phyloP scores from a whole-genome alignment of 164 flowering plant species.

The Echeveria elegans region DNA sequence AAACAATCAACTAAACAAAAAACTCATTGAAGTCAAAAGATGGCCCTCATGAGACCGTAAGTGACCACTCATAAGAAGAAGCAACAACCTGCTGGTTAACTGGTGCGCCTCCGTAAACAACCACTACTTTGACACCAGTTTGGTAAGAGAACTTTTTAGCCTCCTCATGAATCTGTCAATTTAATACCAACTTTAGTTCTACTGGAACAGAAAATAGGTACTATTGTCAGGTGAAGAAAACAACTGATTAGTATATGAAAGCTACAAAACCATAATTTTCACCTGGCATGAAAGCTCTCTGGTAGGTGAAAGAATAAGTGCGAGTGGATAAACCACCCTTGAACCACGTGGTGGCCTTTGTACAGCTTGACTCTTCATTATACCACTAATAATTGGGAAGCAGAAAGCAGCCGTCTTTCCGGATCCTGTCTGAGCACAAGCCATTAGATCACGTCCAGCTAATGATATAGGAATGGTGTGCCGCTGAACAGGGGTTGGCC shows the following conservation, averaged over 20 bases:
- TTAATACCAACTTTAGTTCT: not conserved
- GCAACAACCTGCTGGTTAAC: slow-evolving; percentile 48
- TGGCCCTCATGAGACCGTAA: slow-evolving; percentile 15
- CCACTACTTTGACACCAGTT: slow-evolving; percentile 46
- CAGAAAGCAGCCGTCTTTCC: too few species aligned
- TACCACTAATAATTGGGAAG: slow-evolving; percentile 41
- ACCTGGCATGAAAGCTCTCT: slow-evolving; percentile 61
- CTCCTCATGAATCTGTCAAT: slow-evolving; percentile 26
- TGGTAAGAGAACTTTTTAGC: too few species aligned
- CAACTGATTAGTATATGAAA: too few species aligned
- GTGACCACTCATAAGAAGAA: not conserved
- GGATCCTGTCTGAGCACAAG: slow-evolving; percentile 38
- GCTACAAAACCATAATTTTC: slow-evolving; percentile 7
- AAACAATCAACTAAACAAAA: too few species aligned
- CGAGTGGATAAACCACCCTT: slow-evolving; percentile 29
- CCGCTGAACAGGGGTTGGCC: slow-evolving; percentile 59
- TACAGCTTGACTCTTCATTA: slow-evolving; percentile 17
- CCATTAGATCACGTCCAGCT: slow-evolving; percentile 62
- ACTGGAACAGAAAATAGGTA: not conserved
- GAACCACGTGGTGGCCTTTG: slow-evolving; percentile 5
- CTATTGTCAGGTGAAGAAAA: not conserved
- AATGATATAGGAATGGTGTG: slow-evolving; percentile 13
- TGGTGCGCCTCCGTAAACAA: slow-evolving; percentile 69
- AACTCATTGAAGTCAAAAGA: too few species aligned
- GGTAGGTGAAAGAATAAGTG: slow-evolving; percentile 51